These are phyloP conservation scores for Aspergillus sp. DNA, from an alignment of 2,329 filamentous ascomycete genomes.

Conservation along the genomic window DNA sequence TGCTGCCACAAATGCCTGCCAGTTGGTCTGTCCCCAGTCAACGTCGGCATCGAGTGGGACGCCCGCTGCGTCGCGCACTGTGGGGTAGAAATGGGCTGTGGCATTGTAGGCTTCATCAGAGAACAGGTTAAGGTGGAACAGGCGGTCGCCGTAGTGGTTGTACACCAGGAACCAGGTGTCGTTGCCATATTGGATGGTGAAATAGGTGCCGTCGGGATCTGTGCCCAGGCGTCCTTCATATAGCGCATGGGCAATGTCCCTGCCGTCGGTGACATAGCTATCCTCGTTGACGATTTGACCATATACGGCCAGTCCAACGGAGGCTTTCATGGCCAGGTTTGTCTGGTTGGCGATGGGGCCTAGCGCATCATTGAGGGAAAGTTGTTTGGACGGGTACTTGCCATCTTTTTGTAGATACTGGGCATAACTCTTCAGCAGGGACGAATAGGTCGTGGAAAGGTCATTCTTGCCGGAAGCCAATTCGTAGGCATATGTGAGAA, in stretches of 20 bases:
- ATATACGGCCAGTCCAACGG: slow-evolving; percentile 31
- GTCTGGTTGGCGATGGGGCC: slow-evolving; percentile 33
- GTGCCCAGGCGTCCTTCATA: slow-evolving; percentile 23
- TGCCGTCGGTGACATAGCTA: slow-evolving; percentile 26
- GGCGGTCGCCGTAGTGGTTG: slow-evolving; percentile 31
- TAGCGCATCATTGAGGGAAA: slow-evolving; percentile 34
- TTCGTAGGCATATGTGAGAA: slow-evolving; percentile 29
- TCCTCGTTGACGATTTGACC: slow-evolving; percentile 17
- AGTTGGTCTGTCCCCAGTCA: slow-evolving; percentile 32
- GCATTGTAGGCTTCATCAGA: slow-evolving; percentile 25
- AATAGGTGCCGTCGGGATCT: slow-evolving; percentile 25
- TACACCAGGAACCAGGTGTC: slow-evolving; percentile 24
- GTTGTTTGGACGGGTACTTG: slow-evolving; percentile 26
- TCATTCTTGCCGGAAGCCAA: slow-evolving; percentile 25
- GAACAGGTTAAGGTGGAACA: slow-evolving; percentile 29
- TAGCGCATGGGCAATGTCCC: slow-evolving; percentile 24
- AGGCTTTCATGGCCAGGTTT: slow-evolving; percentile 36
- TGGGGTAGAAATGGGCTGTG: slow-evolving; percentile 26
- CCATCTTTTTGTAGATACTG: slow-evolving; percentile 30
- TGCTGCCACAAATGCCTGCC: slow-evolving; percentile 30
- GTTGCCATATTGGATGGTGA: slow-evolving; percentile 26
- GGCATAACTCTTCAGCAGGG: slow-evolving; percentile 27
- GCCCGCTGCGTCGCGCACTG: slow-evolving; percentile 20
- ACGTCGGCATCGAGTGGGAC: slow-evolving; percentile 26
- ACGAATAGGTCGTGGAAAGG: slow-evolving; percentile 23